Conservation (phyloP, 495 filamentous ascomycete genomes). For the Xylaria acuta region DNA sequence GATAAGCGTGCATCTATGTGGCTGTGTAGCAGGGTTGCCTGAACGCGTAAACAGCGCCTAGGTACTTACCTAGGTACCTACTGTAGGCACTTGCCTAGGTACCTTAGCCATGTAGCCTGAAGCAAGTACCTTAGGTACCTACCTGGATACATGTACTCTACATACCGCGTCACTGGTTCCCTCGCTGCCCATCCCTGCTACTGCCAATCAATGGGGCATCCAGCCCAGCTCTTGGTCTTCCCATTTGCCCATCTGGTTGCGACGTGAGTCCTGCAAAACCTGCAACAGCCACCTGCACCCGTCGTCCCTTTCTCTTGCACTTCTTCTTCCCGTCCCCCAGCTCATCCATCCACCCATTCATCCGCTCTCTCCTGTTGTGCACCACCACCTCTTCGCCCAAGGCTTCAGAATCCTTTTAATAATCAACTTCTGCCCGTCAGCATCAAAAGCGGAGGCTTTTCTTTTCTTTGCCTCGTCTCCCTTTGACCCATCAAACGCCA, state of each 20-base stretch:
- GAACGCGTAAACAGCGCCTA: conserved; percentile 7
- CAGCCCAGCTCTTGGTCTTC: conserved; percentile 2
- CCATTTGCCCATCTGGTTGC: conserved; percentile 2
- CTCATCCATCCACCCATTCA: conserved; percentile 31
- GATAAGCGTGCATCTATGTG: background rate
- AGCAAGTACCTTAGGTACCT: no score
- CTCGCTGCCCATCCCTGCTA: background rate
- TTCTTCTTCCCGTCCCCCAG: conserved; percentile 21
- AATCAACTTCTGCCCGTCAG: background rate
- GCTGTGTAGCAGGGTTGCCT: conserved; percentile 18
- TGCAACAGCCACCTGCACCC: conserved; percentile 12
- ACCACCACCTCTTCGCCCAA: conserved; percentile 2
- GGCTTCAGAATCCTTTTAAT: conserved; percentile 15
- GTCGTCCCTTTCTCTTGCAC: conserved; percentile 1
- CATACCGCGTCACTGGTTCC: conserved; percentile 14
- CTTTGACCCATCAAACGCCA: background rate
- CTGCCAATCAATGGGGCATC: conserved; percentile 9
- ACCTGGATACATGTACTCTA: no score
- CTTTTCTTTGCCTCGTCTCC: conserved; percentile 5
- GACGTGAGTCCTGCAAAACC: conserved; percentile 14
- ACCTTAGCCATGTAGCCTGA: no score
- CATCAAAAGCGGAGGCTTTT: background rate
- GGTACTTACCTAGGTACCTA: background rate
- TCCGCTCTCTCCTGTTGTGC: background rate
- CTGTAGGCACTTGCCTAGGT: background rate